These are phyloP conservation scores for Leccinum pachyderme DNA, from an alignment of 1,284 basidiomycete species.

Conservation along the genomic window DNA sequence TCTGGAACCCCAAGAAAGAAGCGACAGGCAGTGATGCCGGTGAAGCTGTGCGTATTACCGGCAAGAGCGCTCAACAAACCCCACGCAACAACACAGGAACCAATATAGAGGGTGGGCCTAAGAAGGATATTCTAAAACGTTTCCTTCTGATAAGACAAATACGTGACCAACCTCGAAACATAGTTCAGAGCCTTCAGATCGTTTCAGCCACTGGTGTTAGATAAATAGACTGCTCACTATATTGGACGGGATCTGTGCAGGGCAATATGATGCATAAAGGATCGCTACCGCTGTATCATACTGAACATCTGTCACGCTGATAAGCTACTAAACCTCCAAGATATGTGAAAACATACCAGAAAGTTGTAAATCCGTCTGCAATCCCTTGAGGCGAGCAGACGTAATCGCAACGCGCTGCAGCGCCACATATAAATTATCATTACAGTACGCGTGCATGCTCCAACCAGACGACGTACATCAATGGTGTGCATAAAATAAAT, in stretches of 20 bases:
- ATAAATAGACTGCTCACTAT: background rate
- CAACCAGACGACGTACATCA: background rate
- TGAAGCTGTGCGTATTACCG: background rate
- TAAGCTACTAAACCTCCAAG: background rate
- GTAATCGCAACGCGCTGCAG: background rate
- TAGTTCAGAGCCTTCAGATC: background rate
- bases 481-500: background rate
- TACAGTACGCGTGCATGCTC: background rate
- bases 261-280: background rate
- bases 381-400: slow-evolving; percentile 1
- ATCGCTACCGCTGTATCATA: background rate
- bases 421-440: background rate
- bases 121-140: background rate
- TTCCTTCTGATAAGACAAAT: background rate
- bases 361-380: background rate
- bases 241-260: background rate
- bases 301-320: background rate
- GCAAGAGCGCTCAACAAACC: background rate
- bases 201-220: background rate
- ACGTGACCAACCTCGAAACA: background rate
- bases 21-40: background rate
- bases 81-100: background rate
- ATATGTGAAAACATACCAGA: background rate
- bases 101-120: background rate
- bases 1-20: background rate